Percentiles rank a stretch among this genome's conserved stretches.
Evolutionary conservation across 352 stramenopile species (phyloP).

Genomic region (Phytophthora agathidicida): DNA sequence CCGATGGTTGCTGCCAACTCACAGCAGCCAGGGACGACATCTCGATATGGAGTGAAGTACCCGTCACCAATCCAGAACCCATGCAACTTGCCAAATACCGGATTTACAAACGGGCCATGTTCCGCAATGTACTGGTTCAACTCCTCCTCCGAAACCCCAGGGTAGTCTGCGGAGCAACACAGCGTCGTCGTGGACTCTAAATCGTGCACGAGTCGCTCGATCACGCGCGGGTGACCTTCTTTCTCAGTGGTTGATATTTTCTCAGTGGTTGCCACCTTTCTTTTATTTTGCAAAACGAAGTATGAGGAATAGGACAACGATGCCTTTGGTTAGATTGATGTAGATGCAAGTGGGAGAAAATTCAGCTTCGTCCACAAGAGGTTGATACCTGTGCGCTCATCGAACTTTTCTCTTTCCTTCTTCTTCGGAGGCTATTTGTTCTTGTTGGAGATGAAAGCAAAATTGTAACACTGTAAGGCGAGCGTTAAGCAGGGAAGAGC

Average conservation of each 20-base stretch:
- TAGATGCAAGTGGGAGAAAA: too few relatives aligned
- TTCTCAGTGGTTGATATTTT: not conserved
- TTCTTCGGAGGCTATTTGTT: too few relatives aligned
- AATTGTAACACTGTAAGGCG: too few relatives aligned
- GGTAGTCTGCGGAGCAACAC: conserved; percentile 7
- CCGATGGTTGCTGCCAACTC: conserved; percentile 1
- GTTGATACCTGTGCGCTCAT: too few relatives aligned
- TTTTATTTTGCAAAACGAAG: too few relatives aligned
- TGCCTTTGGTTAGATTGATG: too few relatives aligned
- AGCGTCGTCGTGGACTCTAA: conserved; percentile 3
- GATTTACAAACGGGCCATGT: conserved; percentile 8
- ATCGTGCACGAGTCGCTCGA: conserved; percentile 6
- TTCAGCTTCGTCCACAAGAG: not conserved
- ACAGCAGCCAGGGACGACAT: not conserved
- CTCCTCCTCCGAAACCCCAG: not conserved
- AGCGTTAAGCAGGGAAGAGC: conserved; percentile 45
- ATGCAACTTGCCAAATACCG: conserved; percentile 1
- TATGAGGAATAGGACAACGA: too few relatives aligned
- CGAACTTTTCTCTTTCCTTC: too few relatives aligned
- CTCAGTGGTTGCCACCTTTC: too few relatives aligned
- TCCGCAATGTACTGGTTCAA: conserved; percentile 5
- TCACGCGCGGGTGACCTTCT: not conserved
- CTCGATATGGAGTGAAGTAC: conserved; percentile 10
- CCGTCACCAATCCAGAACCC: conserved; percentile 13
- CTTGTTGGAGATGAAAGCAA: too few relatives aligned